phyloP scores from a whole-genome alignment of 2,329 filamentous ascomycete species.

The Hypoxylon sp. region DNA sequence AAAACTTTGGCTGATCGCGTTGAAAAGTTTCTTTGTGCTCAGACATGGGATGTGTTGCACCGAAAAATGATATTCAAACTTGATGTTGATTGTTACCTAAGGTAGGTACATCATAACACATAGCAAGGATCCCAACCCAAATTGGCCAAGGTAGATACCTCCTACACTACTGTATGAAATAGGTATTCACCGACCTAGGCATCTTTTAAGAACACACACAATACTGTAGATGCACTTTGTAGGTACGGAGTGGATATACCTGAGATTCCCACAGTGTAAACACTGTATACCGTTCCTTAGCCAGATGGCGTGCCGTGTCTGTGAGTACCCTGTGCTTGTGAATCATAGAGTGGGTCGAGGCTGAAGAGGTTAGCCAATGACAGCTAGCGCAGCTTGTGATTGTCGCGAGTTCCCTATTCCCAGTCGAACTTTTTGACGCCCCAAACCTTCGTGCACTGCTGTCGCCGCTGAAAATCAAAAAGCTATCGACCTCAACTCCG shows the following conservation, averaged over 20 bases:
- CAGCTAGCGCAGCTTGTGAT: slow-evolving; percentile 25
- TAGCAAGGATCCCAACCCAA: no score
- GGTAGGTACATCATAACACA: no score
- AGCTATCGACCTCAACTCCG: slow-evolving; percentile 20
- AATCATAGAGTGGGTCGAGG: slow-evolving; percentile 32
- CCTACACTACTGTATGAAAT: no score
- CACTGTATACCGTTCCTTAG: slow-evolving; percentile 5
- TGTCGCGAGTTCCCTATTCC: slow-evolving; percentile 39
- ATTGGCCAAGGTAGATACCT: no score
- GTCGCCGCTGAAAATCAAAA: slow-evolving; percentile 36
- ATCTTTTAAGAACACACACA: neutral
- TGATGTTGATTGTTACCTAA: no score
- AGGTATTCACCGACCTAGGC: no score
- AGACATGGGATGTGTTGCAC: neutral
- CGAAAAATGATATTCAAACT: neutral
- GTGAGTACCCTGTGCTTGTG: slow-evolving; percentile 20
- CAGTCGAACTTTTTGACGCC: slow-evolving; percentile 37
- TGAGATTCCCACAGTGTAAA: neutral
- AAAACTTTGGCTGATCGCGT: neutral
- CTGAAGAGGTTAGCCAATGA: slow-evolving; percentile 34
- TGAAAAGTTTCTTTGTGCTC: neutral
- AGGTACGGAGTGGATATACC: no score
- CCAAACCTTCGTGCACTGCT: slow-evolving; percentile 37
- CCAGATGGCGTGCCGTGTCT: neutral
- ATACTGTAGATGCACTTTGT: neutral